Conservation (phyloP, 345 rosid genomes). For the Hypericum androsaemum region DNA sequence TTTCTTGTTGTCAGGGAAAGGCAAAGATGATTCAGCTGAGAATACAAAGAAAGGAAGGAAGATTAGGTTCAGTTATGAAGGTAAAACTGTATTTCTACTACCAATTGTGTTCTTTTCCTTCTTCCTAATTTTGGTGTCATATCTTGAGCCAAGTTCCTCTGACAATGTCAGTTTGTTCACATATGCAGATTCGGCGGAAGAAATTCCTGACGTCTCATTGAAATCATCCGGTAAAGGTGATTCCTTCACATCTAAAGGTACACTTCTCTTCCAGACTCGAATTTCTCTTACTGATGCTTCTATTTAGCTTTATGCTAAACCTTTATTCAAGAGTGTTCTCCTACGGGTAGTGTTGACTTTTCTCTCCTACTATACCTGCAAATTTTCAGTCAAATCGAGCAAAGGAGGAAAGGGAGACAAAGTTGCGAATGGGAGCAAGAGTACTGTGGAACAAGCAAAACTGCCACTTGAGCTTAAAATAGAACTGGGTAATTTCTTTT, state of each 20-base stretch:
- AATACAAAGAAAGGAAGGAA: conserved; percentile 49
- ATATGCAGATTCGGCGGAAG: conserved; percentile 18
- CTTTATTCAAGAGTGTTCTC: conserved; percentile 5
- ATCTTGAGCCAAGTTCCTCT: background rate
- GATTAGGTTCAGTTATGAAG: conserved; percentile 41
- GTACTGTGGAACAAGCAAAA: conserved; percentile 34
- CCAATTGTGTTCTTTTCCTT: conserved; percentile 1
- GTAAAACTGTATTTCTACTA: conserved; percentile 15
- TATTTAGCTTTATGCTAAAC: background rate
- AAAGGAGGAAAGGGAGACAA: conserved; percentile 56
- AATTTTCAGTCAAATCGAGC: conserved; percentile 23
- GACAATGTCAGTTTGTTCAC: background rate
- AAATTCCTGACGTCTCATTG: conserved; percentile 18
- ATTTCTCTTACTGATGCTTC: background rate
- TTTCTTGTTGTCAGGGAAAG: conserved; percentile 23
- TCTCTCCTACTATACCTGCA: conserved; percentile 5
- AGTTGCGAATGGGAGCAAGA: conserved; percentile 26
- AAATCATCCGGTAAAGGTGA: conserved; percentile 31
- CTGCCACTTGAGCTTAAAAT: conserved; percentile 47
- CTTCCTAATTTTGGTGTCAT: background rate
- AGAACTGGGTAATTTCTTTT: conserved; percentile 37
- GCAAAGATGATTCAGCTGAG: conserved; percentile 41
- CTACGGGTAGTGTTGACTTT: conserved; percentile 6
- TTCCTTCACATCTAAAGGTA: conserved; percentile 29
- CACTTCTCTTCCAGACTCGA: conserved; percentile 4